Percentiles rank a stretch among this genome's conserved stretches.
Evolutionary conservation across 805 yeast genomes (phyloP).

Genomic region (Hanseniaspora thailandica): DNA sequence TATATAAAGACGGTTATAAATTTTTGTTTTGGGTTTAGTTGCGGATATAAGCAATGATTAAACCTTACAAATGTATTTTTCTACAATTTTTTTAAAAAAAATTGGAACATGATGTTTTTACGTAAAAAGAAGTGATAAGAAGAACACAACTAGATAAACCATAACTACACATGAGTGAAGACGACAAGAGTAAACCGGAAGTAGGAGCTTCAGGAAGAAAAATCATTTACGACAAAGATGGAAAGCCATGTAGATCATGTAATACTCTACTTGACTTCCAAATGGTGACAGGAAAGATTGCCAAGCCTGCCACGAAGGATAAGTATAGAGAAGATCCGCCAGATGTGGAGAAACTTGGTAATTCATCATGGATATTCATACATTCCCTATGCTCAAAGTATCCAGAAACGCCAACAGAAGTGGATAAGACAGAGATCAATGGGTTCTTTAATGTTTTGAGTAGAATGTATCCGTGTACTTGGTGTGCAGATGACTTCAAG

Average conservation of each 20-base stretch:
- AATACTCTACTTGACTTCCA: conserved; percentile 72
- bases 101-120: too few relatives aligned
- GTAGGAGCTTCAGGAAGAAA: conserved; percentile 14
- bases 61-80: too few relatives aligned
- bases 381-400: conserved; percentile 85
- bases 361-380: conserved; percentile 82
- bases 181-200: neutral
- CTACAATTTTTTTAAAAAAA: too few relatives aligned
- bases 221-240: conserved; percentile 59
- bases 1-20: neutral
- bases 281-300: conserved; percentile 36
- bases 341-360: conserved; percentile 68
- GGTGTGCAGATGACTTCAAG: conserved; percentile 78
- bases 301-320: conserved; percentile 19
- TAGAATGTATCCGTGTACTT: conserved; percentile 83
- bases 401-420: conserved; percentile 53
- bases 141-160: too few relatives aligned
- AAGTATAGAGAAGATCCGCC: conserved; percentile 62
- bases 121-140: too few relatives aligned
- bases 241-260: conserved; percentile 92
- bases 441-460: conserved; percentile 62
- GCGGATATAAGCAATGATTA: neutral
- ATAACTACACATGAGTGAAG: neutral
- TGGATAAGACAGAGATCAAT: conserved; percentile 59
- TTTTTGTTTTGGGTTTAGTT: neutral